Percentiles rank a stretch among this genome's conserved stretches.
phyloP scores from a whole-genome alignment of 306 rosid species.

The Hippophae tibetana region DNA sequence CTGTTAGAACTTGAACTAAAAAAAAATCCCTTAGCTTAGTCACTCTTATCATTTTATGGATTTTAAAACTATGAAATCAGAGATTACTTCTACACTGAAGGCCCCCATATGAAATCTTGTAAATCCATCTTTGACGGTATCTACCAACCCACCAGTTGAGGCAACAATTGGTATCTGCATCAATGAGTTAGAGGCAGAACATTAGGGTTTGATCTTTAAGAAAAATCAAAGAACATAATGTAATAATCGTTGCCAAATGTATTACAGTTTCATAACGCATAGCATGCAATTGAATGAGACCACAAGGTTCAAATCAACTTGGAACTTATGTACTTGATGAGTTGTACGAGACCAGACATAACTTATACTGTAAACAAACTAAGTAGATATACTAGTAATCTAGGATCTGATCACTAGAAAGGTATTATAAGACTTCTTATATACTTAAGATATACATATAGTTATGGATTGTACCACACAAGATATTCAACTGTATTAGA shows the following conservation, averaged over 20 bases:
- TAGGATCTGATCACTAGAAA: no score
- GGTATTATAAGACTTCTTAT: no score
- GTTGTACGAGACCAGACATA: no score
- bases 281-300: slow-evolving; percentile 78
- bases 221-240: not conserved
- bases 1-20: not conserved
- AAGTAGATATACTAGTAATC: no score
- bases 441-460: no score
- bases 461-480: no score
- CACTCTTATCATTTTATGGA: not conserved
- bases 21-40: not conserved
- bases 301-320: slow-evolving; percentile 84
- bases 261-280: slow-evolving; percentile 78
- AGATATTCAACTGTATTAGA: no score
- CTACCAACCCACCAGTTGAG: slow-evolving; percentile 83
- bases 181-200: not conserved
- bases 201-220: not conserved
- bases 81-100: slow-evolving; percentile 65
- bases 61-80: not conserved
- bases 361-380: no score
- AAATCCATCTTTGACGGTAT: slow-evolving; percentile 74
- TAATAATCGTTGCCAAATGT: not conserved
- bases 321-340: slow-evolving; percentile 21
- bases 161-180: slow-evolving; percentile 69
- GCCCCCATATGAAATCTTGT: slow-evolving; percentile 85